Percentiles rank a stretch among this genome's conserved stretches.
Evolutionary conservation across 148 eudicot species (phyloP).

Genomic region (Fagopyrum tataricum): DNA sequence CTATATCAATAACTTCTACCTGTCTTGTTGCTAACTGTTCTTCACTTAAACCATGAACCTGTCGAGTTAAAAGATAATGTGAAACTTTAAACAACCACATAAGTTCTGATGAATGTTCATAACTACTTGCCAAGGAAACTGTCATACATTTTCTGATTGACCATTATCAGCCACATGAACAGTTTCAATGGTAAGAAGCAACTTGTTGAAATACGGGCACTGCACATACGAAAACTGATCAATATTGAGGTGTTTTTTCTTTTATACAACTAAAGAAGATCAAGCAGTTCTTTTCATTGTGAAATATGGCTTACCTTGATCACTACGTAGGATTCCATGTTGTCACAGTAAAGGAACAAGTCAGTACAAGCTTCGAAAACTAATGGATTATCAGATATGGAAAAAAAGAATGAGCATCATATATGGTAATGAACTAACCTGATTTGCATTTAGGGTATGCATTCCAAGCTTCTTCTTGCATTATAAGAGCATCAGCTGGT

Average conservation of each 20-base stretch:
- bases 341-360: neutral
- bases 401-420: conserved; percentile 6
- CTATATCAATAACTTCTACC: conserved; percentile 57
- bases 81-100: neutral
- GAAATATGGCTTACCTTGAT: conserved; percentile 6
- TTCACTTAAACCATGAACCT: conserved; percentile 58
- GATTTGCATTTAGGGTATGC: conserved; percentile 70
- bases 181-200: conserved; percentile 47
- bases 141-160: conserved; percentile 53
- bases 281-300: neutral
- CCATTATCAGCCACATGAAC: conserved; percentile 59
- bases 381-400: neutral
- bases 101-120: no score
- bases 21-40: conserved; percentile 44
- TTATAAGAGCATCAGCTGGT: conserved; percentile 42
- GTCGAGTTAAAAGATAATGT: neutral
- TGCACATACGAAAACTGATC: conserved; percentile 16
- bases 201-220: conserved; percentile 56
- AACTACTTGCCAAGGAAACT: neutral
- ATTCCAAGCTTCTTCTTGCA: conserved; percentile 77
- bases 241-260: neutral
- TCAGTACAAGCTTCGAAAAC: neutral
- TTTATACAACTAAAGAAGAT: neutral
- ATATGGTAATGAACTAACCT: conserved; percentile 25
- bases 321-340: neutral